Percentiles rank a stretch among this genome's conserved stretches.
phyloP scores from a whole-genome alignment of 2,329 filamentous ascomycete genomes.

The Aspergillus versicolor region DNA sequence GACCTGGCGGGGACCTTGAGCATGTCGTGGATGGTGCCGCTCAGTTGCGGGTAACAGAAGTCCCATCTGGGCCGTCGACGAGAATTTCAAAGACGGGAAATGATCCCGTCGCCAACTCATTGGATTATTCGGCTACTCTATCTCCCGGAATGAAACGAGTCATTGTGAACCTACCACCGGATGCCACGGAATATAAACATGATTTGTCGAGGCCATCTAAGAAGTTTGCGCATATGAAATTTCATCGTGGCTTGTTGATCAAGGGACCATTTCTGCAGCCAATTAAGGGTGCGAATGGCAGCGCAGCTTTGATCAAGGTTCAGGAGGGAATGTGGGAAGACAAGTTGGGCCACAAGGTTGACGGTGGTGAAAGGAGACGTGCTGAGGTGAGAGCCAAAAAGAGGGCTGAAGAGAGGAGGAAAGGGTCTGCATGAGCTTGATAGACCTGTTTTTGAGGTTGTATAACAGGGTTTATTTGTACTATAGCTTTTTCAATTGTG shows the following conservation, averaged over 20 bases:
- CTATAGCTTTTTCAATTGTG: slow-evolving; percentile 8
- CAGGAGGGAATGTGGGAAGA: slow-evolving; percentile 94
- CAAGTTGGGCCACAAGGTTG: slow-evolving; percentile 82
- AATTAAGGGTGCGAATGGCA: slow-evolving; percentile 59
- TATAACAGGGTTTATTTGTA: slow-evolving; percentile 9
- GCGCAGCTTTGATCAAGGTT: slow-evolving; percentile 65
- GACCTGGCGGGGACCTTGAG: slow-evolving; percentile 77
- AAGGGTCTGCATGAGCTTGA: slow-evolving; percentile 38
- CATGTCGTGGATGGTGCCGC: slow-evolving; percentile 66
- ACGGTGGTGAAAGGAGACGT: slow-evolving; percentile 89
- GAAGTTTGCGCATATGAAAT: slow-evolving; percentile 64
- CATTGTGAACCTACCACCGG: slow-evolving; percentile 59
- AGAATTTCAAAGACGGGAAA: slow-evolving; percentile 22
- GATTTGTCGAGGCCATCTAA: slow-evolving; percentile 45
- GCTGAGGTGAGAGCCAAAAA: slow-evolving; percentile 86
- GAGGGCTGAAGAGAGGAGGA: slow-evolving; percentile 74
- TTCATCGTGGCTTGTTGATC: slow-evolving; percentile 68
- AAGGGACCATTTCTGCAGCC: slow-evolving; percentile 72
- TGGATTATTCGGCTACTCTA: slow-evolving; percentile 51
- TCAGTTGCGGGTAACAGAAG: slow-evolving; percentile 58
- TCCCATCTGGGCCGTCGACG: slow-evolving; percentile 42
- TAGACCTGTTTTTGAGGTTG: slow-evolving; percentile 1
- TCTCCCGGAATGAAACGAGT: slow-evolving; percentile 57
- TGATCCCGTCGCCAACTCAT: slow-evolving; percentile 24
- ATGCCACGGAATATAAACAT: slow-evolving; percentile 57